Base-by-base conservation (phyloP, 225 moss, liverwort and hornwort species). In the Neckera pumila region DNA sequence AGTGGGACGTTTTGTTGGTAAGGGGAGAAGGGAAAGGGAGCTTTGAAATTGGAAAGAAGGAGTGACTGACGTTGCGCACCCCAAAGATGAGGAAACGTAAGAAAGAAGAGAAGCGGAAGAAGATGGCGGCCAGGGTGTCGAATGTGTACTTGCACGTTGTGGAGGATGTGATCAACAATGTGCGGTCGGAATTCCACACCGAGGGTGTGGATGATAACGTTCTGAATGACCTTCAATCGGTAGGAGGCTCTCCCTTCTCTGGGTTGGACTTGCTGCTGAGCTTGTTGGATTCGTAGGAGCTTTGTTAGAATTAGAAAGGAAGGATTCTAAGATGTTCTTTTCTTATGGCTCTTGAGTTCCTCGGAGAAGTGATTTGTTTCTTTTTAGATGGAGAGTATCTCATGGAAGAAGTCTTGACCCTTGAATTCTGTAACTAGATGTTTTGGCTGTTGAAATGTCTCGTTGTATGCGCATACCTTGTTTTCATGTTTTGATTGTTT, bases 121-220 rank as follows among this genome's bases (percentile, higher is more conserved):
- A 95, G 79, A 87, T 90, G 76, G 78, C 87, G 28, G 80, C 90
- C 10, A 96, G 63, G 56, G 93, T 93, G 17, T 92, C 95, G 27
- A 88, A 84, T 83, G 93, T 97, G 10, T 97, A 97, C 84, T 51
- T 95, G 56, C 90, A 95, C 59, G 95, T 96, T 60, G 96, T 96
- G 79, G 97, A 97, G 79, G 95, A 96, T 83, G 96, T 97, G 84
- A 96, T 96, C 80, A 89, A 93, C 85, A 94, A 91, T 83, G 93
- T 97, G 76, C 95, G 93, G 34, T 80, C 86, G 47, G 97, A 96
- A 28, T 97, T 96, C 85, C 95, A 95, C 60, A 94, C 91, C 77
- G 97, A 97, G 49, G 97, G 95, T 53, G 85, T 97, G 11, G 97
- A 94, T 51, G 97, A 95, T 34, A 93, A 92, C 79, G 87, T 94